Percentiles rank a stretch among this genome's conserved stretches.
phyloP scores from a whole-genome alignment of 116 monocot genomes.

The Dioscorea cayenensis region DNA sequence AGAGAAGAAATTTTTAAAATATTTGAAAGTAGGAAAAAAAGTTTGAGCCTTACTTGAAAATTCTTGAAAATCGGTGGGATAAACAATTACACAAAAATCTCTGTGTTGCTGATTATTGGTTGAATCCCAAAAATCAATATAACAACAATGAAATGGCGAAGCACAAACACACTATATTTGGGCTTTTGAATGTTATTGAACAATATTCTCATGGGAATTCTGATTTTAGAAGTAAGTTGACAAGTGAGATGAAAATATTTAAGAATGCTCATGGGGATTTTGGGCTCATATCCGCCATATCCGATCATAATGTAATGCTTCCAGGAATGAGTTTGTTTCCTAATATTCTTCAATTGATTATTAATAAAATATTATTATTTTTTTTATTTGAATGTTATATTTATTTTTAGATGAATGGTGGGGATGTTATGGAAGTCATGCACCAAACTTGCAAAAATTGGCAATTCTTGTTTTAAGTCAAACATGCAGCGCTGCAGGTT shows the following conservation, averaged over 20 bases:
- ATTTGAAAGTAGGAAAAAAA: constrained; percentile 86
- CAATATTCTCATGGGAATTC: constrained; percentile 83
- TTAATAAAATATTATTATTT: neutral
- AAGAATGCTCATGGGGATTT: constrained; percentile 72
- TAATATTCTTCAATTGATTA: neutral
- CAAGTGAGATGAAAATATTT: too few relatives aligned
- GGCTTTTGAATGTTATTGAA: too few relatives aligned
- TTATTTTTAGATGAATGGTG: constrained; percentile 83
- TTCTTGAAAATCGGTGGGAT: too few relatives aligned
- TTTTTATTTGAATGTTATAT: too few relatives aligned
- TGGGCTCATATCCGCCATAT: constrained; percentile 77
- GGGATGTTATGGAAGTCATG: constrained; percentile 86
- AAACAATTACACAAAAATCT: too few relatives aligned
- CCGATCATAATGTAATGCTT: constrained; percentile 71
- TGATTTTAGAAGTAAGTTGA: constrained; percentile 66
- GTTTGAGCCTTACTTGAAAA: too few relatives aligned
- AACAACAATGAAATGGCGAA: constrained; percentile 83
- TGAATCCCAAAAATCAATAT: too few relatives aligned
- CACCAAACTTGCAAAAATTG: constrained; percentile 71
- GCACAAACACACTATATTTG: constrained; percentile 49
- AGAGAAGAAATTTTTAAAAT: constrained; percentile 75
- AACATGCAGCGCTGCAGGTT: constrained; percentile 79
- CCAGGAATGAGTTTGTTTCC: constrained; percentile 53
- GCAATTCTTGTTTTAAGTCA: constrained; percentile 88
- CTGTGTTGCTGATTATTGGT: too few relatives aligned